Evolutionary conservation across 2,329 filamentous ascomycete species (phyloP).

Genomic region (Neodidymelliopsis sp.): DNA sequence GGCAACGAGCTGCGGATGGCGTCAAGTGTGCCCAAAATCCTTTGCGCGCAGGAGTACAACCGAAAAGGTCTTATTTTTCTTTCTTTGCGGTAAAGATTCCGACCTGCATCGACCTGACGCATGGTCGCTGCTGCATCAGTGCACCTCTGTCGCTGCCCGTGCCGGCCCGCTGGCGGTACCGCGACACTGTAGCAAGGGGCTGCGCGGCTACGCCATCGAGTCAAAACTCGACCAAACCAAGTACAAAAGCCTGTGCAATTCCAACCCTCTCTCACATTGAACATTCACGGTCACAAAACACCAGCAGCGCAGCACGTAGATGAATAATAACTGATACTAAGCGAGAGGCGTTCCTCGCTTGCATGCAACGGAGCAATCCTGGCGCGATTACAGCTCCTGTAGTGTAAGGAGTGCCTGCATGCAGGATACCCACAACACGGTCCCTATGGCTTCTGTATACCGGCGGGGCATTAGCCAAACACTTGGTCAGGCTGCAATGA

Average conservation of each 20-base stretch:
- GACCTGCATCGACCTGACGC: constrained; percentile 20
- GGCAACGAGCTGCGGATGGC: constrained; percentile 12
- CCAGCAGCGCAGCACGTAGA: background rate
- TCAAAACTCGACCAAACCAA: background rate
- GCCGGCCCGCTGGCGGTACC: constrained; percentile 18
- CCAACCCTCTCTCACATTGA: background rate
- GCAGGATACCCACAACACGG: constrained; percentile 8
- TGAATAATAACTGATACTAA: background rate
- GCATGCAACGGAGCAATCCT: constrained; percentile 1
- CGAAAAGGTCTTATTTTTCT: too few relatives aligned
- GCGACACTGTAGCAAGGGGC: constrained; percentile 15
- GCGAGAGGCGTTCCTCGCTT: background rate
- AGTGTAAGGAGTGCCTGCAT: constrained; percentile 12
- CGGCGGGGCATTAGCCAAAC: background rate
- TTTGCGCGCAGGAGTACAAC: constrained; percentile 1
- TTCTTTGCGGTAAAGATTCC: constrained; percentile 4
- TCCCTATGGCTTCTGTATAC: constrained; percentile 5
- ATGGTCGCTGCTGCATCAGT: constrained; percentile 26
- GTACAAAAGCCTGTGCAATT: background rate
- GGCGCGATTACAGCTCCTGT: constrained; percentile 3
- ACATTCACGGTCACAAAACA: background rate
- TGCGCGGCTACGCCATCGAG: constrained; percentile 3
- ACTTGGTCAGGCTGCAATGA: constrained; percentile 1
- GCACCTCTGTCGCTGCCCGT: constrained; percentile 16
- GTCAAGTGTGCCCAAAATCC: background rate